These are phyloP conservation scores for peach (Prunus persica) DNA, from an alignment of 306 rosid species.

Conservation along the genomic window DNA sequence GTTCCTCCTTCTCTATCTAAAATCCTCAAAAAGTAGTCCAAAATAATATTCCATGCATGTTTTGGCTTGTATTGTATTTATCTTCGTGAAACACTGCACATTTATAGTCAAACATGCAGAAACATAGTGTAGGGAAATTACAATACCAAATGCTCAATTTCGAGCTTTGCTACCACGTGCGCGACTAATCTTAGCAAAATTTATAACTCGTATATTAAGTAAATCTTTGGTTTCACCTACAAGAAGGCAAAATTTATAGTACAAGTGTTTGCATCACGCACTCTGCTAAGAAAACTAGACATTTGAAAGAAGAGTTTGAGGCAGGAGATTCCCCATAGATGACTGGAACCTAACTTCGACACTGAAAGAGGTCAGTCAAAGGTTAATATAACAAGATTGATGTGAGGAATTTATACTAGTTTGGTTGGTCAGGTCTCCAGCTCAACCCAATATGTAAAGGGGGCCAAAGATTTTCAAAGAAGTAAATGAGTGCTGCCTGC, in stretches of 20 bases:
- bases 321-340: neutral
- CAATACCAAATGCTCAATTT: no score
- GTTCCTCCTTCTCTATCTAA: conserved; percentile 20
- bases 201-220: no score
- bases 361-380: neutral
- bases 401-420: neutral
- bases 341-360: neutral
- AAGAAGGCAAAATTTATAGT: no score
- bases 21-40: conserved; percentile 34
- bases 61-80: neutral
- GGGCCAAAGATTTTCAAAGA: neutral
- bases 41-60: conserved; percentile 12
- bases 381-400: neutral
- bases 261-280: neutral
- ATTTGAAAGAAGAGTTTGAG: neutral
- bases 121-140: no score
- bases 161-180: no score
- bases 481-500: neutral
- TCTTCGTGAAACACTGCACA: no score
- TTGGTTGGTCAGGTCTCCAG: neutral
- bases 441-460: neutral
- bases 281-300: neutral
- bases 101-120: no score
- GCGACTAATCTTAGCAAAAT: no score
- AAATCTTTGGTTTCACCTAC: no score